Conservation (phyloP, 2,329 filamentous ascomycete species). For the Colletotrichum sojae region DNA sequence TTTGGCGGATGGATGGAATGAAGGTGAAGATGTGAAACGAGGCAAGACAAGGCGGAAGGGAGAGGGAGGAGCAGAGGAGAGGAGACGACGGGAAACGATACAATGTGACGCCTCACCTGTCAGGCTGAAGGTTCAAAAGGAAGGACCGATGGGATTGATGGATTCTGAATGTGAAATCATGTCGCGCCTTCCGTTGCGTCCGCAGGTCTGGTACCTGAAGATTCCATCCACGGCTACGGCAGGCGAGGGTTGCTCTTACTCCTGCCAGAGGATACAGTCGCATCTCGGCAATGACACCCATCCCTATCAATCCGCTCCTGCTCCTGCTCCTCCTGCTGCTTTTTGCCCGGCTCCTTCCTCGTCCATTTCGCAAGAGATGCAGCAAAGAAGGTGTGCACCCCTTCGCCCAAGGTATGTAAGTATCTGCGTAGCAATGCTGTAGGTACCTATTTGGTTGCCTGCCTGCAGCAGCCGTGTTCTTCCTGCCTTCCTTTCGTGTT, state of each 20-base stretch:
- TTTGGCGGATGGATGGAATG: background rate
- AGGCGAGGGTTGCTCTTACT: background rate
- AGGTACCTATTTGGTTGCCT: too few relatives aligned
- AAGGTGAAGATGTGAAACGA: too few relatives aligned
- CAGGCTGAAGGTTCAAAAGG: slow-evolving; percentile 1
- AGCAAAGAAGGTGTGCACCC: too few relatives aligned
- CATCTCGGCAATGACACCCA: background rate
- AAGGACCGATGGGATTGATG: background rate
- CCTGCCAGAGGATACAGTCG: background rate
- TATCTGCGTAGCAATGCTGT: too few relatives aligned
- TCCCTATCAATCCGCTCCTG: too few relatives aligned
- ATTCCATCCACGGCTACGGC: background rate
- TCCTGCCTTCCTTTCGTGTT: background rate
- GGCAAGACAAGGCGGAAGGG: slow-evolving; percentile 19
- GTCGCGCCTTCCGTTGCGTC: background rate
- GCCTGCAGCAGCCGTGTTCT: too few relatives aligned
- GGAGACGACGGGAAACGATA: background rate
- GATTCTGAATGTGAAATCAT: background rate
- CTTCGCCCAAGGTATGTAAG: too few relatives aligned
- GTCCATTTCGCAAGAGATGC: too few relatives aligned
- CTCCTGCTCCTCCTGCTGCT: slow-evolving; percentile 9
- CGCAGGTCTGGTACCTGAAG: background rate
- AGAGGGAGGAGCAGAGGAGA: background rate
- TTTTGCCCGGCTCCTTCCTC: background rate
- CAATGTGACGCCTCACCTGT: background rate